Conservation (phyloP, 345 rosid species). For the Pistacia integerrima region DNA sequence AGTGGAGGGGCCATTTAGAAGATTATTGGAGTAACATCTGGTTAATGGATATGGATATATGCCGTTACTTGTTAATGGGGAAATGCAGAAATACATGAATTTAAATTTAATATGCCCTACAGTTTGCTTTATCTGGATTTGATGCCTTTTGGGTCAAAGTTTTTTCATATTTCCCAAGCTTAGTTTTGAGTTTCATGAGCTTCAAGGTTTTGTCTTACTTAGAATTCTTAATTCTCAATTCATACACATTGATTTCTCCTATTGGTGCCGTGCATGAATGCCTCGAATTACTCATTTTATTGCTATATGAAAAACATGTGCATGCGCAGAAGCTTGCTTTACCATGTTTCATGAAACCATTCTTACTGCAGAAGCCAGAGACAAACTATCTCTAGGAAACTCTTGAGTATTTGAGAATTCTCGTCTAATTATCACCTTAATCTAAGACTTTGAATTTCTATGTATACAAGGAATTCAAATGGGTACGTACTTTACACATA, state of each 20-base stretch:
- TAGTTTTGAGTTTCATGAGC: not conserved
- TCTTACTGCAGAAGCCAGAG: not conserved
- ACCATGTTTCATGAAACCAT: not conserved
- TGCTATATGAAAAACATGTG: not conserved
- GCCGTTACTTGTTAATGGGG: not conserved
- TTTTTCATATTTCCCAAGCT: too few relatives aligned
- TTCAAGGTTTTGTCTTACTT: not conserved
- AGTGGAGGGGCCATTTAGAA: not conserved
- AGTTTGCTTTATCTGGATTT: too few relatives aligned
- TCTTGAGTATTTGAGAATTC: not conserved
- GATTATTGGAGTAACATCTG: not conserved
- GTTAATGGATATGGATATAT: not conserved
- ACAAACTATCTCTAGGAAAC: not conserved
- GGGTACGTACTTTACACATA: too few relatives aligned
- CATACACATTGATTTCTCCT: not conserved
- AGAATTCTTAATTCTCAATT: not conserved
- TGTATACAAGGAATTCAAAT: too few relatives aligned
- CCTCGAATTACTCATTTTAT: constrained; percentile 1
- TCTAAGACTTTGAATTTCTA: too few relatives aligned
- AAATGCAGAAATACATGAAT: not conserved
- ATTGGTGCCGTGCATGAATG: not conserved
- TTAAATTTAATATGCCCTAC: too few relatives aligned
- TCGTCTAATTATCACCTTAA: too few relatives aligned
- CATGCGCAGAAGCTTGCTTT: not conserved
- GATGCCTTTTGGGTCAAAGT: too few relatives aligned